phyloP scores from a whole-genome alignment of 768 basidiomycete species.

The Termitomyces sp. region DNA sequence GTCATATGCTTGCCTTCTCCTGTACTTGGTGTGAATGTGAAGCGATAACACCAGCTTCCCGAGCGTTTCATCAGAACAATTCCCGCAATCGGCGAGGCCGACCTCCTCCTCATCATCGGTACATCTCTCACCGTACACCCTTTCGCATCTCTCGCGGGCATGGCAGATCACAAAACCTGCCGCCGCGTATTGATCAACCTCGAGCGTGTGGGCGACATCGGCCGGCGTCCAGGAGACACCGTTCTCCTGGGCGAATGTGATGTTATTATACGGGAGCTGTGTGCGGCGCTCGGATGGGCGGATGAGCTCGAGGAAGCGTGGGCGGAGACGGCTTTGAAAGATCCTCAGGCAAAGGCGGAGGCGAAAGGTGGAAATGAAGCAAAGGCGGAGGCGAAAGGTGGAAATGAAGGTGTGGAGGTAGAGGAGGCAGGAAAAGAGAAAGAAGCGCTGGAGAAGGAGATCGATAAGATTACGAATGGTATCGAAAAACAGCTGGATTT shows the following conservation, averaged over 20 bases:
- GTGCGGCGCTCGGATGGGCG: slow-evolving; percentile 72
- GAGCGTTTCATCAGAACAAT: slow-evolving; percentile 58
- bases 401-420: slow-evolving; percentile 19
- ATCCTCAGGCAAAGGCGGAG: slow-evolving; percentile 11
- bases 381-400: slow-evolving; percentile 19
- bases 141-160: slow-evolving; percentile 73
- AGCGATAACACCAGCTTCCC: slow-evolving; percentile 56
- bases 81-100: slow-evolving; percentile 55
- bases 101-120: slow-evolving; percentile 88
- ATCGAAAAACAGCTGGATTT: slow-evolving; percentile 29
- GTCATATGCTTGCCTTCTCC: slow-evolving; percentile 18
- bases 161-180: slow-evolving; percentile 46
- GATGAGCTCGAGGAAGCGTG: slow-evolving; percentile 55
- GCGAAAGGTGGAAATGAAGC: slow-evolving; percentile 24
- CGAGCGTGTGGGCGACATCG: slow-evolving; percentile 72
- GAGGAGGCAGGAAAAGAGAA: slow-evolving; percentile 11
- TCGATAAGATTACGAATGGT: slow-evolving; percentile 30
- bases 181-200: slow-evolving; percentile 90
- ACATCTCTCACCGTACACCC: slow-evolving; percentile 87
- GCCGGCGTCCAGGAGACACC: slow-evolving; percentile 52
- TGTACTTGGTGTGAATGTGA: not conserved
- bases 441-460: slow-evolving; percentile 25
- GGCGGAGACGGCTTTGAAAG: slow-evolving; percentile 42
- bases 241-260: slow-evolving; percentile 72
- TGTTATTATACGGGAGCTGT: slow-evolving; percentile 57